These are phyloP conservation scores for Mimosa bimucronata DNA, from an alignment of 306 rosid species.

Conservation along the genomic window DNA sequence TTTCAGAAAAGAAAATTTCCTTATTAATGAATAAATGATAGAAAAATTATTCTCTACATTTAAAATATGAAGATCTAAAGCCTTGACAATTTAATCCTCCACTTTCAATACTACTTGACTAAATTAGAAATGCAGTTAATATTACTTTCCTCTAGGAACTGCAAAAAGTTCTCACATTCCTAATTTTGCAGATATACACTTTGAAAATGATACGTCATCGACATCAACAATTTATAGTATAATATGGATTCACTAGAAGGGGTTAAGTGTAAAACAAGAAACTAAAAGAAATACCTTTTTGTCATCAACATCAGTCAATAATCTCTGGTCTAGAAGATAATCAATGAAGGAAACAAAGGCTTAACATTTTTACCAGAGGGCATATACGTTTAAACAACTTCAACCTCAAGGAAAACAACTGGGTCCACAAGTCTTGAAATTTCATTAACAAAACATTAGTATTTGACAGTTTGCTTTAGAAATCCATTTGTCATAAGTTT, in stretches of 20 bases:
- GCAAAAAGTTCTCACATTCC: conserved; percentile 15
- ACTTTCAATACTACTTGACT: neutral
- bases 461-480: neutral
- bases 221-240: conserved; percentile 10
- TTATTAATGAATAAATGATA: neutral
- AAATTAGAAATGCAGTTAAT: neutral
- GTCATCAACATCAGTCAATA: too few species aligned
- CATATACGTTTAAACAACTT: neutral
- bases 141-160: neutral
- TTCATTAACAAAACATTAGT: neutral
- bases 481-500: neutral
- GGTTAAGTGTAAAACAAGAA: neutral
- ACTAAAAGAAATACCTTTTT: neutral
- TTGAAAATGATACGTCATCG: conserved; percentile 23
- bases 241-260: conserved; percentile 2
- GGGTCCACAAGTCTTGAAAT: neutral
- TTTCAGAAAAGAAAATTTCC: neutral
- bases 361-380: too few species aligned
- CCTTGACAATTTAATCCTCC: neutral
- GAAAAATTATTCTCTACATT: neutral
- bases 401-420: neutral
- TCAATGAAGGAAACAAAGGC: too few species aligned
- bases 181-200: neutral
- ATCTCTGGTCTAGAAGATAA: too few species aligned
- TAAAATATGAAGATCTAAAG: neutral